Base-by-base conservation (phyloP, 2,329 filamentous ascomycete species). In the Rhynchosporium graminicola region DNA sequence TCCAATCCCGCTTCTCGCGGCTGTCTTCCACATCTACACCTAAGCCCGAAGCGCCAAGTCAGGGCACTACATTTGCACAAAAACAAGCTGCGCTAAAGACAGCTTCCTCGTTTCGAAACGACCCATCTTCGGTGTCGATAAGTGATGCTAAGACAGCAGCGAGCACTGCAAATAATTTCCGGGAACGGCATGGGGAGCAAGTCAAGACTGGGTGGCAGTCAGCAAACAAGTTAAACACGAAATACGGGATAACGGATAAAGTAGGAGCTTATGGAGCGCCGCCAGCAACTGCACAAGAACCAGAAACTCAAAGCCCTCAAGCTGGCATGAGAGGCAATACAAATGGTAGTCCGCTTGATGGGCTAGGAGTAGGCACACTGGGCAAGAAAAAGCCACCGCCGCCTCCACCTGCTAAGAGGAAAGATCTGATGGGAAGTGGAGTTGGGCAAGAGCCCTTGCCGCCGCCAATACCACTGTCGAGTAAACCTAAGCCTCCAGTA, bases 141-240 rank as follows among this genome's bases (percentile, higher is more conserved):
- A 76, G 79, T 46, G 81, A 86, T 72, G 75, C 80, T 15, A 78
- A 77, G 62, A 75, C 74, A 56, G 79, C 81, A 51, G 83, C 81
- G 20, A 79, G 77, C 28, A 85, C 81, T 31, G 80, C 80, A 51
- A 84, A 80, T 45, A 83, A 84, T 69, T 86, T 87, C 69, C 80
- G 82, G 50, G 80, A 86, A 69, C 76, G 83, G 43, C 84, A 88
- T 69, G 82, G 82, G 1, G 84, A 85, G 47, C 83, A 86, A 69
- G 81, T 85, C 13, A 79, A 80, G 13, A 75, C 79, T 13, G 83
- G 83, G 1, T 82, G 78, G 74, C 76, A 80, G 66, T 71, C 73
- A 6, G 74, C 72, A 20, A 74, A 74, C 60, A 73, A 71, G 45
- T 29, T 73, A 40, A 73, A 75, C 57, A 66, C 57, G 4, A 74